Evolutionary conservation across 208 protist genomes (phyloP), one percentile per base, ranked within the genome.

Genomic region (Naegleria lovaniensis): DNA sequence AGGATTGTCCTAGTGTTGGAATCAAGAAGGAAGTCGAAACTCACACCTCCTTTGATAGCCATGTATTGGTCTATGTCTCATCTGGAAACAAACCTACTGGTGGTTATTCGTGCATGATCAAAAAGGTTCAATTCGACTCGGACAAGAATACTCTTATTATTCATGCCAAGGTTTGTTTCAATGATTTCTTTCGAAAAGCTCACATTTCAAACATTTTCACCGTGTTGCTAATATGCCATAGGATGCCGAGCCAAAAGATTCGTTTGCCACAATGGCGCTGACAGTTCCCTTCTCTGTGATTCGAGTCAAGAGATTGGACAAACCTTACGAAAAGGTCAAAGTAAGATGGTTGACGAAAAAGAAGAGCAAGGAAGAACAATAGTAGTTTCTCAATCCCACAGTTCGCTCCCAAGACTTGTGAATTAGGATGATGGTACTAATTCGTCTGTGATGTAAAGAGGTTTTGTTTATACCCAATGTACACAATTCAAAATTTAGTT

Each of bases 51-150:
- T 89, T 89, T 40, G 25, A 36, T 41, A 41, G 0, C 3, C 22
- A 89, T 38, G 29, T 89, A 5, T 40, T 89, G 15, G 4, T 89
- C 7, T 89, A 89, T 67, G 48, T 89, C 40, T 41, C 85, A 5
- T 89, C 85, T 19, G 85, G 85, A 33, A 16, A 33, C 5, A 89
- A 89, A 40, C 85, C 85, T 19, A 89, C 85, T 36, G 85, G 85
- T n/a, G 85, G 85, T 4, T 89, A 89, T 22, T 41, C 48, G 9
- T 33, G 7, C 41, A 3, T 36, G n/a, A n/a, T 79, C 7, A 79
- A 79, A 33, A 79, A 79, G n/a, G 67, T 33, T 36, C 67, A 79
- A 79, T 79, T 36, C n/a, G 67, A 79, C n/a, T 9, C 16, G 0
- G 67, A 79, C 5, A 79, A 79, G 29, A 29, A 79, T 11, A n/a